Percentiles rank a stretch among this genome's conserved stretches.
phyloP scores from a whole-genome alignment of 441 rosid species.

The Euphorbia corollata region DNA sequence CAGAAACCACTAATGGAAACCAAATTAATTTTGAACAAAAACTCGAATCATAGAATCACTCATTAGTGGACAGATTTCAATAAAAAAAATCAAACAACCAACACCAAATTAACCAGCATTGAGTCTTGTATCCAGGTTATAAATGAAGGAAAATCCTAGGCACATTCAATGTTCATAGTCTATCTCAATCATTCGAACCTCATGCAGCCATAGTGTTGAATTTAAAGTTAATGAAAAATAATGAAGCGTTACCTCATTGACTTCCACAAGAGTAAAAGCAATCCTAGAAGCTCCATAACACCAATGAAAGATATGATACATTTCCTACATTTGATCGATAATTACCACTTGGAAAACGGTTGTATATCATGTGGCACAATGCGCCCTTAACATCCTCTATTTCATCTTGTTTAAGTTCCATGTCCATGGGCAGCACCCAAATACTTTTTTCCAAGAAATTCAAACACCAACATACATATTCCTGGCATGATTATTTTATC shows the following conservation, averaged over 20 bases:
- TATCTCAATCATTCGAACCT: neutral
- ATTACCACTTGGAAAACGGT: slow-evolving; percentile 55
- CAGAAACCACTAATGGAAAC: too few relatives aligned
- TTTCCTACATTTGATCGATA: slow-evolving; percentile 61
- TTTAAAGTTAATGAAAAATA: neutral
- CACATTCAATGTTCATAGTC: neutral
- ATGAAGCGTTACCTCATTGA: slow-evolving; percentile 41
- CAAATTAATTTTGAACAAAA: too few relatives aligned
- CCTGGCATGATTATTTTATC: slow-evolving; percentile 46
- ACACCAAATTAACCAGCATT: too few relatives aligned
- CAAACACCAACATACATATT: slow-evolving; percentile 56
- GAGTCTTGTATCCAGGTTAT: neutral
- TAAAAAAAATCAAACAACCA: too few relatives aligned
- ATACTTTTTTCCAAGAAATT: slow-evolving; percentile 66
- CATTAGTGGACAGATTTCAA: too few relatives aligned
- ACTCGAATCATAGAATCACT: too few relatives aligned
- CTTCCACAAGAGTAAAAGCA: slow-evolving; percentile 53
- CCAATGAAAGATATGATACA: slow-evolving; percentile 58
- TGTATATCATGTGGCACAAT: slow-evolving; percentile 48
- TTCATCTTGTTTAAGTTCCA: slow-evolving; percentile 55
- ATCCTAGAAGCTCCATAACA: slow-evolving; percentile 71
- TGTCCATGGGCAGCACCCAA: slow-evolving; percentile 75
- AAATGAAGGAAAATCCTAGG: neutral
- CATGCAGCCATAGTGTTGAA: neutral
- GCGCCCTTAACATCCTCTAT: slow-evolving; percentile 57